Evolutionary conservation across 2,329 filamentous ascomycete genomes (phyloP).

Genomic region (Monosporascus sp.): DNA sequence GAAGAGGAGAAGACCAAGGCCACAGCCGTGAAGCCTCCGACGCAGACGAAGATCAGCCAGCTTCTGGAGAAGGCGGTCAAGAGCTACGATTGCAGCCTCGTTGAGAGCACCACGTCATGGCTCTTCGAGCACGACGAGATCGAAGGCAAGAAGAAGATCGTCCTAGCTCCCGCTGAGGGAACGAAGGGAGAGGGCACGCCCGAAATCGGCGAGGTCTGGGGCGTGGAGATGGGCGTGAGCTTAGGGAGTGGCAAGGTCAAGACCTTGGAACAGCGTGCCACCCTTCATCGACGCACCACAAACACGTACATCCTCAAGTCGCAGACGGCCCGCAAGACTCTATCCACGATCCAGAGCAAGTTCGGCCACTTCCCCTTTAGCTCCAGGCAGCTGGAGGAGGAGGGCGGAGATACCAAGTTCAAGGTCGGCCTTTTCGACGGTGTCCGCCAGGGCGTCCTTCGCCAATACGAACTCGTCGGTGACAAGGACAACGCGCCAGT

Average conservation of each 20-base stretch:
- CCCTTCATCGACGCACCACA: constrained; percentile 85
- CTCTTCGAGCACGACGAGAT: constrained; percentile 96
- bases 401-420: constrained; percentile 67
- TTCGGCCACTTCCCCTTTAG: constrained; percentile 98
- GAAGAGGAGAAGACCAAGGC: constrained; percentile 97
- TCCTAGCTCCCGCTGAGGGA: constrained; percentile 78
- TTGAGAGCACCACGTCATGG: constrained; percentile 98
- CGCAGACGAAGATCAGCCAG: constrained; percentile 79
- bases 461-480: constrained; percentile 92
- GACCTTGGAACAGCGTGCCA: constrained; percentile 78
- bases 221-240: constrained; percentile 91
- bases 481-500: constrained; percentile 87
- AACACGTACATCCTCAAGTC: constrained; percentile 93
- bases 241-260: constrained; percentile 93
- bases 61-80: constrained; percentile 89
- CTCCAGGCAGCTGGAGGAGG: constrained; percentile 91
- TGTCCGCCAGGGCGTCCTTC: constrained; percentile 84
- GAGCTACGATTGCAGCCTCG: constrained; percentile 83
- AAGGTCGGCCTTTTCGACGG: constrained; percentile 95
- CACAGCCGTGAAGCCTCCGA: constrained; percentile 71
- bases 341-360: constrained; percentile 94
- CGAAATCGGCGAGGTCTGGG: constrained; percentile 92
- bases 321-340: constrained; percentile 82
- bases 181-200: constrained; percentile 86
- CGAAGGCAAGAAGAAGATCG: constrained; percentile 96